phyloP scores from a whole-genome alignment of 495 filamentous ascomycete genomes.

The Hypoxylon crocopeplum region DNA sequence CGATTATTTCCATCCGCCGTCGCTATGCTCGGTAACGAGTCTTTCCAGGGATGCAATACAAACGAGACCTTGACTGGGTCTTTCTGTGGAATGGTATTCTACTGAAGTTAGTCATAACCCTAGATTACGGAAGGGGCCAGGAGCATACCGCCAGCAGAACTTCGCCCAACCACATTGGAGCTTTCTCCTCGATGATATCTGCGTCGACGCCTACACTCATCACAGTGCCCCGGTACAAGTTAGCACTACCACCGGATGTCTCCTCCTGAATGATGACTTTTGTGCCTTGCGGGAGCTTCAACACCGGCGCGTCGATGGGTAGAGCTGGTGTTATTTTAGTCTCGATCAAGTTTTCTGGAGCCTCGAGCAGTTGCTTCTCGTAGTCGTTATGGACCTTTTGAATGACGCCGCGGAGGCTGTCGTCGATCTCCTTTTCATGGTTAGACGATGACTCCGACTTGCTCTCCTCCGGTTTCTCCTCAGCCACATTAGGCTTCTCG shows the following conservation, averaged over 20 bases:
- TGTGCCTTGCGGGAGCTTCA: constrained; percentile 79
- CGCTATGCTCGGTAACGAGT: constrained; percentile 72
- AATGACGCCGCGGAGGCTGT: constrained; percentile 81
- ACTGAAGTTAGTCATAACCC: constrained; percentile 31
- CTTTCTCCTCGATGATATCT: constrained; percentile 81
- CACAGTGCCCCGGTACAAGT: constrained; percentile 89
- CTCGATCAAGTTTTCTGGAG: constrained; percentile 60
- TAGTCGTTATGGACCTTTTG: constrained; percentile 81
- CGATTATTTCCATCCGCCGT: constrained; percentile 78
- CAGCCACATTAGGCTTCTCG: constrained; percentile 74
- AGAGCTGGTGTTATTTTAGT: constrained; percentile 77
- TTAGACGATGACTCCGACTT: constrained; percentile 69
- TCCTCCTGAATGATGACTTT: constrained; percentile 96
- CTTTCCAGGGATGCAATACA: constrained; percentile 82
- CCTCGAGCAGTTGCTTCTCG: constrained; percentile 66
- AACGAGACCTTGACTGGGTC: constrained; percentile 96
- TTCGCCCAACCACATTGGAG: constrained; percentile 91
- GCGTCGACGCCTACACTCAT: constrained; percentile 77
- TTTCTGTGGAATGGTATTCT: constrained; percentile 85
- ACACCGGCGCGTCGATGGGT: constrained; percentile 81
- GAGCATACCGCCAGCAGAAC: constrained; percentile 73
- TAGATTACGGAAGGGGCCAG: not conserved
- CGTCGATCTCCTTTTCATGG: constrained; percentile 83
- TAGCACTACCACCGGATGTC: constrained; percentile 86
- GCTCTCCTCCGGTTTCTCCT: constrained; percentile 71